Evolutionary conservation across 768 basidiomycete genomes (phyloP), one percentile per base, ranked within the genome.

Genomic region (Botryobasidium botryosum): DNA sequence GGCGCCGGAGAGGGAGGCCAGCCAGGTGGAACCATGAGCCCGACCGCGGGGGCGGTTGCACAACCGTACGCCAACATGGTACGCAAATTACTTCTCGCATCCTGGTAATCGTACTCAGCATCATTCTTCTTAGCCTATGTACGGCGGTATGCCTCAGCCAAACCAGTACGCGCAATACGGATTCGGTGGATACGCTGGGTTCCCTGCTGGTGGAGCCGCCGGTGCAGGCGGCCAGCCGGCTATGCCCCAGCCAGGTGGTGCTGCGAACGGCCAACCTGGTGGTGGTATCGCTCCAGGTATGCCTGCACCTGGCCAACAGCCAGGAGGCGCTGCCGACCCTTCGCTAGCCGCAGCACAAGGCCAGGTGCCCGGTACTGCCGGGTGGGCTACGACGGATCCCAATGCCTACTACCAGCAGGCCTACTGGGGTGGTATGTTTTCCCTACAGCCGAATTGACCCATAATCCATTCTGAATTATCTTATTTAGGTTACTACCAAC

Each of bases 61-160:
- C 59, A 77, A 35, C 77, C 81, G 13, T 87, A 87, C 58, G 80
- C 73, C 49, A 79, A 75, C 56, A 71, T 91, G 79, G 86, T 86
- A 59, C 45, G 76, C 60, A 36, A 26, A 40, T 43, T 44, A 18
- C 24, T 44, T 21, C 43, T 49, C 33, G 37, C 39, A 39, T 43
- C 39, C 32, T 51, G 32, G 44, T 43, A 28, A 15, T 46, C 35
- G 33, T 37, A 8, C 6, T 2, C 45, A n/a, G n/a, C 24, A 17
- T 21, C 43, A 39, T 26, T 35, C 43, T 17, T 48, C 46, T 25
- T 50, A 86, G 79, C 81, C 84, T 28, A 81, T 86, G 80, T 88
- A 88, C 58, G 80, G 83, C 50, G n/a, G n/a, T n/a, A 81, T 88
- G 71, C 84, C 84, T 10, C 83, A 85, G 57, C 75, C 83, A 25